Base-by-base conservation (phyloP, 805 yeast genomes). In the Suhomyces faveliae region DNA sequence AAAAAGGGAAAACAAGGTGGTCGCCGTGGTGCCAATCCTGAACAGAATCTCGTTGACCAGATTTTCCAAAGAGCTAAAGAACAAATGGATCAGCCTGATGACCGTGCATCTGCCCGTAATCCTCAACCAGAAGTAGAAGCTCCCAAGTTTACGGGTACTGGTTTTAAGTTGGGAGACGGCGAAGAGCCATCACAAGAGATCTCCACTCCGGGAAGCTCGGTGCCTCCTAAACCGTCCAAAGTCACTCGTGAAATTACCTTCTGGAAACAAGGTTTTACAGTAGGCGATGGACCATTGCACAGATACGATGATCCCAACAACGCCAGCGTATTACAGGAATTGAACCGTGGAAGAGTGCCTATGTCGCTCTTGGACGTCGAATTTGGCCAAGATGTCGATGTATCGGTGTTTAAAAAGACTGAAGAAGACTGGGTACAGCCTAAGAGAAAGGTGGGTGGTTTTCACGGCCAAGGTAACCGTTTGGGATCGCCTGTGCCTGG, bases 231-330 rank as follows among this genome's bases (percentile, higher is more conserved):
- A 40, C 73, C 73, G 5, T 48, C 53, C 35, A 83, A 81, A 49
- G 96, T 85, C 4, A 76, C 78, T 13, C 79, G 98, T 60, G 87
- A 87, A 38, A 85, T 94, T 52, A 89, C 96, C 0, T 92, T 94
- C 64, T 94, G 99, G 99, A 85, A 83, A 56, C 92, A 94, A 60
- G 99, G 99, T 1, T 94, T 94, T 68, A 89, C 89, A 52, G 90
- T 94, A 21, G 98, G 94, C 25, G 96, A 91, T 42, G 98, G 98
- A 2, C 80, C 81, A 20, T 76, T 94, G 47, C 85, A 79, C 64
- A 76, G 94, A 49, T 94, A 90, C 64, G 97, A 92, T 60, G 98
- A 94, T 64, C 96, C 96, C 5, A 82, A 79, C n/a, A 94, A 92
- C 63, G 84, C 84, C 42, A 79, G 77, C 39, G 86, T 88, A 54